Conservation (phyloP, 176 grass and related monocot species). For the Musa beccarii region DNA sequence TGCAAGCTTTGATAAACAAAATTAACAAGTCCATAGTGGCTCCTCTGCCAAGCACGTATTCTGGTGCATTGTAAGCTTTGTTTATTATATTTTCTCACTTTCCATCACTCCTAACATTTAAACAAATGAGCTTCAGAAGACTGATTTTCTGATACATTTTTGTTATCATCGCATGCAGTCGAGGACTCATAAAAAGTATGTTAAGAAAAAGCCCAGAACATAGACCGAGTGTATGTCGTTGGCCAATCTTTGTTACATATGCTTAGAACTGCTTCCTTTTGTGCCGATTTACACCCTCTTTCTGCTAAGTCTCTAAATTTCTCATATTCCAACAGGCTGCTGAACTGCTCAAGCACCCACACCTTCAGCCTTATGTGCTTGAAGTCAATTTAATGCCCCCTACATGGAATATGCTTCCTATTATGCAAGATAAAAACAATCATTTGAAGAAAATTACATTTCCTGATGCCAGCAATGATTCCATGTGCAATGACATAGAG, state of each 20-base stretch:
- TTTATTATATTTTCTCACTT: neutral
- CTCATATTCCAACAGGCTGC: neutral
- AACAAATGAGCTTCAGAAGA: neutral
- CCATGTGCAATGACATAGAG: conserved; percentile 35
- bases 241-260: neutral
- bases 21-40: conserved; percentile 96
- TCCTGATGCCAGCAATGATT: conserved; percentile 42
- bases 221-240: conserved; percentile 14
- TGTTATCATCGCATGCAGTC: neutral
- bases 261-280: neutral
- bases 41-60: conserved; percentile 76
- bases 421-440: conserved; percentile 35
- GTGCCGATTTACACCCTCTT: neutral
- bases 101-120: neutral
- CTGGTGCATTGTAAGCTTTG: conserved; percentile 83
- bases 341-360: conserved; percentile 16
- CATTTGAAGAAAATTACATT: conserved; percentile 70
- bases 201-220: conserved; percentile 7
- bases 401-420: conserved; percentile 22
- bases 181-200: conserved; percentile 12
- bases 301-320: neutral
- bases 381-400: conserved; percentile 1
- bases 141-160: neutral
- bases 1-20: conserved; percentile 96
- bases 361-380: conserved; percentile 8